A percentile compares a stretch with the other conserved stretches of the same genome.
Evolutionary conservation across 208 protist species (phyloP).

Genomic region (Leptomonas seymouri): DNA sequence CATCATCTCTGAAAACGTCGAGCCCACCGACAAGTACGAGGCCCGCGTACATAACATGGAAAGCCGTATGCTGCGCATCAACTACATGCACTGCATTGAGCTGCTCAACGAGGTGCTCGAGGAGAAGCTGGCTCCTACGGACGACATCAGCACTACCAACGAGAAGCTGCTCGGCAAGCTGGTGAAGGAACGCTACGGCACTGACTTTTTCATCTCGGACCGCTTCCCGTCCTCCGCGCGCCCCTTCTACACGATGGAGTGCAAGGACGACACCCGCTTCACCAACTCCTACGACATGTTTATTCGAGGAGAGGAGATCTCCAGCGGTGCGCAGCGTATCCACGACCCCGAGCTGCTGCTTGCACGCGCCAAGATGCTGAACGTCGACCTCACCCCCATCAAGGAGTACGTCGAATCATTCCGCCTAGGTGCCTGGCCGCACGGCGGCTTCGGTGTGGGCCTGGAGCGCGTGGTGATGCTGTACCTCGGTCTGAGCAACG

Average conservation of each 20-base stretch:
- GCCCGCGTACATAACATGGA: constrained; percentile 80
- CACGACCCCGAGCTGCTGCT: constrained; percentile 97
- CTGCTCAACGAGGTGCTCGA: constrained; percentile 91
- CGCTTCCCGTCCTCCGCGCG: constrained; percentile 96
- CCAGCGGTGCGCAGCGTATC: constrained; percentile 99
- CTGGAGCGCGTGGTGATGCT: constrained; percentile 99
- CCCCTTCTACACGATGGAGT: constrained; percentile 99
- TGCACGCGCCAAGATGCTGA: constrained; percentile 72
- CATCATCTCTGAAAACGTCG: constrained; percentile 68
- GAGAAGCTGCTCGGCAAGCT: constrained; percentile 97
- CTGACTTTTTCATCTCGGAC: constrained; percentile 99
- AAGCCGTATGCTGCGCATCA: constrained; percentile 87
- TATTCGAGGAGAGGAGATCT: constrained; percentile 99
- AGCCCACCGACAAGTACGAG: constrained; percentile 81
- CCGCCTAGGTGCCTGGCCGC: constrained; percentile 97
- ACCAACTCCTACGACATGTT: constrained; percentile 99
- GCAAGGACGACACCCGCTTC: constrained; percentile 90
- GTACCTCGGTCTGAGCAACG: constrained; percentile 98
- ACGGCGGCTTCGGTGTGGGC: constrained; percentile 99
- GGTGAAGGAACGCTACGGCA: constrained; percentile 98
- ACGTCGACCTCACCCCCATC: constrained; percentile 89
- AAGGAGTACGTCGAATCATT: constrained; percentile 99
- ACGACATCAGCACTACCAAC: constrained; percentile 95
- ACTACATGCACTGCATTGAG: constrained; percentile 93
- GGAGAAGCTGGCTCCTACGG: constrained; percentile 79